A percentile compares a stretch with the other conserved stretches of the same genome.
Conservation (phyloP, 1,139 yeast species). For the Waltiozyma sp. region DNA sequence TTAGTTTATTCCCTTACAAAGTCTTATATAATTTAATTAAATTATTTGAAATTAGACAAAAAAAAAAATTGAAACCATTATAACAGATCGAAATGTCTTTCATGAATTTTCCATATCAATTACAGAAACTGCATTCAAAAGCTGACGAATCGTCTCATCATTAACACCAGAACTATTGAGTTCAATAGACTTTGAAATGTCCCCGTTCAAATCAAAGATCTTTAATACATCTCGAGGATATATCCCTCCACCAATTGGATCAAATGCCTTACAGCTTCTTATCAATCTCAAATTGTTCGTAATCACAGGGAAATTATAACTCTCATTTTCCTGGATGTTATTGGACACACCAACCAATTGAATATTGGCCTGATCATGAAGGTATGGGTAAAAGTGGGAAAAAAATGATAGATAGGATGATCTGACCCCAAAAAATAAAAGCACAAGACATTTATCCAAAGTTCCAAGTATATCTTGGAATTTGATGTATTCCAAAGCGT, state of each 20-base stretch:
- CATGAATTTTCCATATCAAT: background rate
- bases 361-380: slow-evolving; percentile 5
- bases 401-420: slow-evolving; percentile 10
- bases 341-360: slow-evolving; percentile 14
- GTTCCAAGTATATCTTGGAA: background rate
- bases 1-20: too few species aligned
- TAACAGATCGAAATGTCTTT: too few species aligned
- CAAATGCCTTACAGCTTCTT: slow-evolving; percentile 24
- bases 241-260: slow-evolving; percentile 37
- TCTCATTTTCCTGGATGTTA: slow-evolving; percentile 6
- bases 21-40: too few species aligned
- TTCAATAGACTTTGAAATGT: background rate
- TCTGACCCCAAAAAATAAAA: slow-evolving; percentile 17
- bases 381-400: background rate
- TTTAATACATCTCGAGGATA: slow-evolving; percentile 33
- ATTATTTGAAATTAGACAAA: too few species aligned
- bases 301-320: slow-evolving; percentile 12
- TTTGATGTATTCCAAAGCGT: background rate
- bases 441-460: slow-evolving; percentile 6
- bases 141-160: background rate
- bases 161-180: background rate
- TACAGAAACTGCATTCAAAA: background rate
- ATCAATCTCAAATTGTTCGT: slow-evolving; percentile 13
- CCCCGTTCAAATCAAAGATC: slow-evolving; percentile 18
- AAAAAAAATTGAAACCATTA: too few species aligned